phyloP scores from a whole-genome alignment of 2,329 filamentous ascomycete genomes.

The Penicillium sp. region DNA sequence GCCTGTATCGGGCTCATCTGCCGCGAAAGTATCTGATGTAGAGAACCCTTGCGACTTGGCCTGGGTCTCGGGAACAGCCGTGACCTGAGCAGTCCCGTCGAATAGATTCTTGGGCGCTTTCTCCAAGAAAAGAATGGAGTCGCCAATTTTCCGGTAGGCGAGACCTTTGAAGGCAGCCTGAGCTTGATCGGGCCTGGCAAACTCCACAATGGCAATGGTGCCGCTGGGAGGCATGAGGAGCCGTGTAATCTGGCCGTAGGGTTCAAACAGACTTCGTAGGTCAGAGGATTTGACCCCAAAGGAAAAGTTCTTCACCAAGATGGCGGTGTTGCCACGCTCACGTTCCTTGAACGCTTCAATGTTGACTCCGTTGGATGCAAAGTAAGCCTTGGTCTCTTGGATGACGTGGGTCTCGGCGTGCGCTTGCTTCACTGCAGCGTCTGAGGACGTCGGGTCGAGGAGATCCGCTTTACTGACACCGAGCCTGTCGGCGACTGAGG shows the following conservation, averaged over 20 bases:
- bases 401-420: conserved; percentile 95
- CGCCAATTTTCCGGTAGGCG: conserved; percentile 85
- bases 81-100: conserved; percentile 31
- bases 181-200: conserved; percentile 69
- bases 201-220: conserved; percentile 91
- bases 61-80: conserved; percentile 26
- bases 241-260: conserved; percentile 72
- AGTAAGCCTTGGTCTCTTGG: conserved; percentile 91
- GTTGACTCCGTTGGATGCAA: conserved; percentile 80
- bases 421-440: conserved; percentile 92
- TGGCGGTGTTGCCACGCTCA: conserved; percentile 76
- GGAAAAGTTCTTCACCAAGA: conserved; percentile 92
- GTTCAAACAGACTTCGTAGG: conserved; percentile 72
- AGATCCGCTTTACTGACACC: conserved; percentile 87
- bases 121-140: conserved; percentile 86
- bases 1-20: conserved; percentile 33
- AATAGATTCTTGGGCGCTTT: conserved; percentile 86
- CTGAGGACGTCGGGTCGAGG: conserved; percentile 89
- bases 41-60: conserved; percentile 37
- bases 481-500: conserved; percentile 77
- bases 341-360: conserved; percentile 83
- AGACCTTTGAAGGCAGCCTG: conserved; percentile 77
- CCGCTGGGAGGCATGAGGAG: conserved; percentile 89
- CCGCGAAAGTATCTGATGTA: conserved; percentile 39
- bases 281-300: conserved; percentile 76